Percentiles rank a stretch among this genome's conserved stretches.
phyloP scores from a whole-genome alignment of 768 basidiomycete species.

The Phaffia australis region DNA sequence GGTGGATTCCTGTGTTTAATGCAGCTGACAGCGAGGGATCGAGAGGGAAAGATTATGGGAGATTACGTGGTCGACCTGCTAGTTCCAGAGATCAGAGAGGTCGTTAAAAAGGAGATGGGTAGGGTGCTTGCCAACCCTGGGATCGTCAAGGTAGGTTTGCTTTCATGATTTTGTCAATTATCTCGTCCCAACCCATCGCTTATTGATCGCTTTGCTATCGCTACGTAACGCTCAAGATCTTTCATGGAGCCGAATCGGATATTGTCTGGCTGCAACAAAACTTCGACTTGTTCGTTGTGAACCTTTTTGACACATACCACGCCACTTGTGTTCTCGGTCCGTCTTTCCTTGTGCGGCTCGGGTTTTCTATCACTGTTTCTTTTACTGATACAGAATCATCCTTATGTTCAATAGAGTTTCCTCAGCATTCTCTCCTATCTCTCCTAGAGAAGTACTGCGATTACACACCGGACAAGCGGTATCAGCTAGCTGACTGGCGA shows the following conservation, averaged over 20 bases:
- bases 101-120: conserved; percentile 58
- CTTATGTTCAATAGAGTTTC: conserved; percentile 50
- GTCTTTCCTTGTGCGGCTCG: conserved; percentile 6
- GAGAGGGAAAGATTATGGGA: conserved; percentile 6
- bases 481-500: conserved; percentile 95
- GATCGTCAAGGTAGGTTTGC: conserved; percentile 61
- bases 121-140: conserved; percentile 74
- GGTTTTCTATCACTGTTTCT: background rate
- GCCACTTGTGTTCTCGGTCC: conserved; percentile 74
- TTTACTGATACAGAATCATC: conserved; percentile 7
- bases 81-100: conserved; percentile 50
- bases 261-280: conserved; percentile 94
- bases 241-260: conserved; percentile 91
- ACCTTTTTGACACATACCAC: conserved; percentile 94
- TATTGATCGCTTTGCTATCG: too few species aligned
- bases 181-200: background rate
- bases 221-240: conserved; percentile 47
- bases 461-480: conserved; percentile 84
- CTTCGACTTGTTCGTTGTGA: conserved; percentile 85
- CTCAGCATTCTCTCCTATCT: conserved; percentile 69
- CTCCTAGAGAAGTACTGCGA: conserved; percentile 81
- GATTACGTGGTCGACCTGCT: conserved; percentile 85
- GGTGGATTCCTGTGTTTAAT: conserved; percentile 83
- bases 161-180: background rate
- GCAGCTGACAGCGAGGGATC: conserved; percentile 53